Evolutionary conservation across 345 rosid genomes (phyloP), one percentile per base, ranked within the genome.

Genomic region (Brassica rapa): DNA sequence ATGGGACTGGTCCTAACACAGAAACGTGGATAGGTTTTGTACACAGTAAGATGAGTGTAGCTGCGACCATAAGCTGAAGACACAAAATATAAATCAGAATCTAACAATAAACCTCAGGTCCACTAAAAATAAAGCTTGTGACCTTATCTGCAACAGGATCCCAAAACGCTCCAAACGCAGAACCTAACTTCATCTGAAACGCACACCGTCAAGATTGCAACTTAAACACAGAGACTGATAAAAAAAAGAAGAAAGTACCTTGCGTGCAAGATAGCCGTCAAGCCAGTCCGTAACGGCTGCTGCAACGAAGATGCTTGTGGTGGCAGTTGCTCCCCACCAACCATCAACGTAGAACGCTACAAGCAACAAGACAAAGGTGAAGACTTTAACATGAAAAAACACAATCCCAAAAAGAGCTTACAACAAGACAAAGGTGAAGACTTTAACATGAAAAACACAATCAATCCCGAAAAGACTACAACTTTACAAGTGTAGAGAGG

Each of bases 121-220:
- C 57, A 43, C 32, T 46, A 10, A 11, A 63, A 16, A 33, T 9
- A 27, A 77, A 69, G 46, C 49, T 37, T 10, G 14, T 66, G 14
- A 95, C 99, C 97, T 95, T 95, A 78, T 95, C 99, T 32, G 99
- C 98, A 60, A 95, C 98, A 5, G 98, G 99, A 86, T 95, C 99
- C 89, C 93, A 84, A 87, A 95, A 95, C 11, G 99, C 99, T 81
- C 99, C 99, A 86, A 95, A 95, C 4, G 88, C 88, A 61, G 97
- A 88, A 73, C 90, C 88, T 81, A 90, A 75, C 83, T 79, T 84
- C 98, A 95, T 93, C 99, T 95, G 92, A 75, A 83, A 83, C 21
- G 61, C 23, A 59, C 70, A 37, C 41, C 11, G 41, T 37, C 41
- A 39, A 39, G 46, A 39, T 3, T 39, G 12, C 46, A 39, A 39